A percentile compares a stretch with the other conserved stretches of the same genome.
Evolutionary conservation across 2,329 filamentous ascomycete species (phyloP).

Genomic region (Rugonectria rugulosa): DNA sequence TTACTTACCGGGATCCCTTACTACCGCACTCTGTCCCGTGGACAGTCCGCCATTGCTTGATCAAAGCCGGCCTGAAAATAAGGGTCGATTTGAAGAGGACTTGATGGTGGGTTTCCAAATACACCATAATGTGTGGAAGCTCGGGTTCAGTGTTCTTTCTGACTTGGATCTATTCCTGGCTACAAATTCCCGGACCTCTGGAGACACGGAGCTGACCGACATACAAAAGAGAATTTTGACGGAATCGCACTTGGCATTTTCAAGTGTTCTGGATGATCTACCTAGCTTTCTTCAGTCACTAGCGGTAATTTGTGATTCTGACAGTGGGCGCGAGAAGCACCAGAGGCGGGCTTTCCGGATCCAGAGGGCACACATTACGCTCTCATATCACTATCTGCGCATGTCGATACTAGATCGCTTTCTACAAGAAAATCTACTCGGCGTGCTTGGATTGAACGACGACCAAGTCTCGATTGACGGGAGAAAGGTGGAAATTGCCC

Average conservation of each 20-base stretch:
- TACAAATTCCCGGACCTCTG: background rate
- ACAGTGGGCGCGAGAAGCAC: background rate
- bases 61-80: background rate
- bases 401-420: conserved; percentile 9
- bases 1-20: background rate
- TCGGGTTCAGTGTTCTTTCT: conserved; percentile 2
- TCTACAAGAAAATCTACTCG: background rate
- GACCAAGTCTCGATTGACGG: background rate
- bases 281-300: background rate
- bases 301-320: background rate
- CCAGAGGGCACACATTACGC: conserved; percentile 5
- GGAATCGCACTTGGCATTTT: background rate
- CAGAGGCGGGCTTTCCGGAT: conserved; percentile 12
- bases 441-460: conserved; percentile 2
- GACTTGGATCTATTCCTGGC: conserved; percentile 5
- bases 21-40: background rate
- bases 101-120: background rate
- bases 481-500: conserved; percentile 5
- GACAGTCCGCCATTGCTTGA: background rate
- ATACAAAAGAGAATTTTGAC: background rate
- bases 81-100: background rate
- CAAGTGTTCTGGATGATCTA: conserved; percentile 1
- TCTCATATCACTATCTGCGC: conserved; percentile 12
- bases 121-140: conserved; percentile 3
- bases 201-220: background rate